Evolutionary conservation across 1,139 yeast species (phyloP), one percentile per base, ranked within the genome.

Genomic region (Suhomyces choctaworum): DNA sequence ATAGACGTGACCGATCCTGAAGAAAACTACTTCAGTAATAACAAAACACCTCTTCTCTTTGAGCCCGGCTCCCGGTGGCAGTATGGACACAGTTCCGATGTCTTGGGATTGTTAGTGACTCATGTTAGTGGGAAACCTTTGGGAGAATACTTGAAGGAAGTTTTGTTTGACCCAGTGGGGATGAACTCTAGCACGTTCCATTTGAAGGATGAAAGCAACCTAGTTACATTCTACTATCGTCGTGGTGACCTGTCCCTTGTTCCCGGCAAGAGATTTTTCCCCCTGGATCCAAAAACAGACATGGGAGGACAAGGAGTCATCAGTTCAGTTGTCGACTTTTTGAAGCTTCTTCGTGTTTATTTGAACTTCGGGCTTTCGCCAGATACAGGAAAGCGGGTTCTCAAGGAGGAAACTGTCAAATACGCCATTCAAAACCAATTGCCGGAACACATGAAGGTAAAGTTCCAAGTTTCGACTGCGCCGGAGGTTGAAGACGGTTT

Each of bases 51-150:
- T 0, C 59, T 78, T 32, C 39, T 66, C 3, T 64, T 61, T 38
- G 80, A 78, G 46, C 83, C 83, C 1, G 82, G 82, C 2, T 53
- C 73, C 0, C 46, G 54, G 7, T 78, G 77, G 72, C 51, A 54
- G 34, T 78, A 78, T 49, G 82, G 83, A 12, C 65, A 66, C 33
- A 64, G 68, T 34, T 57, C 66, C 23, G 83, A 78, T 46, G 73
- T 80, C 78, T 68, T 73, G 4, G 81, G 82, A 2, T 54, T 64
- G 22, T 60, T 74, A 1, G 55, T 78, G 17, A 64, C 73, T 43
- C 57, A 59, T 22, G 60, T 73, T 11, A 50, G 73, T 3, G 80
- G 79, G 3, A 39, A 54, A 45, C 53, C 53, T 14, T 54, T 78
- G 16, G 73, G 75, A 6, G 67, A 62, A 10, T 76, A 62, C 44